Percentiles rank a stretch among this genome's conserved stretches.
Evolutionary conservation across 1,284 basidiomycete genomes (phyloP).

Genomic region (Leccinum angustisporum): DNA sequence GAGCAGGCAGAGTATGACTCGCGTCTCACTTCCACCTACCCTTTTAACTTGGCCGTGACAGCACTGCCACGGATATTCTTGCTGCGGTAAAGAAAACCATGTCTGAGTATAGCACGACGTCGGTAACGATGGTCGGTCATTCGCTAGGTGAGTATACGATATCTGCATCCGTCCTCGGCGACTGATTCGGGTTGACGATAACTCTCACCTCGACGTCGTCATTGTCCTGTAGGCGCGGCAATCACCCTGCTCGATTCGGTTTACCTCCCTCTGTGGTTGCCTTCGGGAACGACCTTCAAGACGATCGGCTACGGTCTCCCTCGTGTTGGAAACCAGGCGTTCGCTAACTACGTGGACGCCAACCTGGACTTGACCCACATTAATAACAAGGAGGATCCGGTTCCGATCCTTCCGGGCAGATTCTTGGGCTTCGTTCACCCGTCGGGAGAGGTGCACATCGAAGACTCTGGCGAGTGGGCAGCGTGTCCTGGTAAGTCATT

Average conservation of each 20-base stretch:
- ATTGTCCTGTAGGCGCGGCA: slow-evolving; percentile 41
- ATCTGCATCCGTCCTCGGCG: not conserved
- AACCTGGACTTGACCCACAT: slow-evolving; percentile 47
- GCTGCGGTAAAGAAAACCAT: slow-evolving; percentile 48
- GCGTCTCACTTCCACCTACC: slow-evolving; percentile 29
- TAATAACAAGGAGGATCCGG: slow-evolving; percentile 50
- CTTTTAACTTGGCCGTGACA: slow-evolving; percentile 22
- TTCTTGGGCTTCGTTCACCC: slow-evolving; percentile 56
- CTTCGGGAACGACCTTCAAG: slow-evolving; percentile 33
- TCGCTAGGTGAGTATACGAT: slow-evolving; percentile 45
- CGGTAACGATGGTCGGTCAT: slow-evolving; percentile 56
- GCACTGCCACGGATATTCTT: slow-evolving; percentile 51
- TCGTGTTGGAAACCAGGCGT: slow-evolving; percentile 64
- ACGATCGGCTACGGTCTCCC: slow-evolving; percentile 57
- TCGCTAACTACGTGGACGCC: slow-evolving; percentile 58
- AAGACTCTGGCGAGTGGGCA: slow-evolving; percentile 46
- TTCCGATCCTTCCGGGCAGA: slow-evolving; percentile 55
- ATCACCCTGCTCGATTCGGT: slow-evolving; percentile 50
- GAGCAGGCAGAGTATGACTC: slow-evolving; percentile 43
- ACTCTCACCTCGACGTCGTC: not conserved
- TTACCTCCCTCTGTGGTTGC: slow-evolving; percentile 40
- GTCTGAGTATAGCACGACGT: slow-evolving; percentile 37
- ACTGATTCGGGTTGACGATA: not conserved
- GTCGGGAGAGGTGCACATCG: slow-evolving; percentile 59
- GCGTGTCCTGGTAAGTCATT: slow-evolving; percentile 42